Evolutionary conservation across 1,284 basidiomycete species (phyloP).

Genomic region (Laetiporus sulphureus): DNA sequence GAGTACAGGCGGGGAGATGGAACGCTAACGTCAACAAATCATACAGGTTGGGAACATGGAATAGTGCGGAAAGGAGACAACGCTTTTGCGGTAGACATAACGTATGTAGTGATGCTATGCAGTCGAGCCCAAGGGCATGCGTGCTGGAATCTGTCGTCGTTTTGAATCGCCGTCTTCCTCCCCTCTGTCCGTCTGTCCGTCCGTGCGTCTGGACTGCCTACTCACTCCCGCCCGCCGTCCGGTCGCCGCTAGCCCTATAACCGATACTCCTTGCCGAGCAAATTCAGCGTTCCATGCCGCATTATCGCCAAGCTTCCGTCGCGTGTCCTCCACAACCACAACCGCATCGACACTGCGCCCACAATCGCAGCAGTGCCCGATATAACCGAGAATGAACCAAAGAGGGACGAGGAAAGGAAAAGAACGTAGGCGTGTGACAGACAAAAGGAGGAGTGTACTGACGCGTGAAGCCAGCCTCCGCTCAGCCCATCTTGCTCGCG

Average conservation of each 20-base stretch:
- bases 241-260: slow-evolving; percentile 1
- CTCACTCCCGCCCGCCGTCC: slow-evolving; percentile 9
- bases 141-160: slow-evolving; percentile 14
- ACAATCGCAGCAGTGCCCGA: slow-evolving; percentile 13
- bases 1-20: slow-evolving; percentile 3
- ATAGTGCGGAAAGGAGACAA: slow-evolving; percentile 7
- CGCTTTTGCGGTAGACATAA: slow-evolving; percentile 14
- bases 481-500: slow-evolving; percentile 62
- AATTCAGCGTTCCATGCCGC: too few species aligned
- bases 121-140: slow-evolving; percentile 16
- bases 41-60: slow-evolving; percentile 3
- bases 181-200: slow-evolving; percentile 7
- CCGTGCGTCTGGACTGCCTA: slow-evolving; percentile 2
- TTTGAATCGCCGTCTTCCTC: slow-evolving; percentile 15
- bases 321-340: slow-evolving; percentile 7
- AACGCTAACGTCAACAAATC: neutral
- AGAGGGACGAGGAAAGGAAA: slow-evolving; percentile 17
- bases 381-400: slow-evolving; percentile 16
- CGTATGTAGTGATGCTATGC: slow-evolving; percentile 16
- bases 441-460: slow-evolving; percentile 21
- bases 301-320: neutral
- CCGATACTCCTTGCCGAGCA: too few species aligned
- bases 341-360: slow-evolving; percentile 13
- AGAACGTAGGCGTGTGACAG: slow-evolving; percentile 21
- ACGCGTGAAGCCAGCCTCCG: slow-evolving; percentile 20